Conservation (phyloP, 2,329 filamentous ascomycete species). For the Fusarium floridanum region DNA sequence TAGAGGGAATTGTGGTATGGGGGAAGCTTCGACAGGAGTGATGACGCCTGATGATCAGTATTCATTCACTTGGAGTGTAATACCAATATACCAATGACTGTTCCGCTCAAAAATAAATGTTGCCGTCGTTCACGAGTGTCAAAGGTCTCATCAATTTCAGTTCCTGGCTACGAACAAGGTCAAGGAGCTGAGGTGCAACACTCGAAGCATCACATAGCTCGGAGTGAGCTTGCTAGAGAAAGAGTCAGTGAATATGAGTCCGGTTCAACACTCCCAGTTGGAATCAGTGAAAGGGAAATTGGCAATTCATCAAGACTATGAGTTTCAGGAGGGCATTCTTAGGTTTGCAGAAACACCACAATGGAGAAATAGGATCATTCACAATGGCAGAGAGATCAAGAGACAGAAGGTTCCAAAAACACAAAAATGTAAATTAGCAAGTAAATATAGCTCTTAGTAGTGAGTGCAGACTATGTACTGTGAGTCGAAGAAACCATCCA, state of each 20-base stretch:
- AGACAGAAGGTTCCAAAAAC: neutral
- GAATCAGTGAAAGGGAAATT: neutral
- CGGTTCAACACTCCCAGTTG: neutral
- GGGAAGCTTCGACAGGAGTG: neutral
- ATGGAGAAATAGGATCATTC: neutral
- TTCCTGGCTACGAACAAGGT: neutral
- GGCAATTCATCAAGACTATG: neutral
- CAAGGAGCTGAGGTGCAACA: too few species aligned
- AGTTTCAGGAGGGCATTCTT: neutral
- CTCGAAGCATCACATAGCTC: too few species aligned
- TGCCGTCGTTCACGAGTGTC: neutral
- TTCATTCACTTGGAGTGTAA: neutral
- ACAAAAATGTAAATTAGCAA: slow-evolving; percentile 7
- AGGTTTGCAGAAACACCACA: neutral
- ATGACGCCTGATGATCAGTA: neutral
- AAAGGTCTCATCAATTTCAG: neutral
- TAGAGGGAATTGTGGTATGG: slow-evolving; percentile 26
- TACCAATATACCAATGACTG: neutral
- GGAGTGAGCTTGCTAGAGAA: neutral
- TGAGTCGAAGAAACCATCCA: neutral
- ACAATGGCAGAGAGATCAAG: neutral
- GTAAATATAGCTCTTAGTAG: slow-evolving; percentile 4
- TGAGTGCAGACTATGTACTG: slow-evolving; percentile 3
- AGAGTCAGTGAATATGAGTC: neutral
- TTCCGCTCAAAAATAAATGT: neutral